phyloP scores from a whole-genome alignment of 139 green algal genomes.

The Chlorokybus atmophyticus region DNA sequence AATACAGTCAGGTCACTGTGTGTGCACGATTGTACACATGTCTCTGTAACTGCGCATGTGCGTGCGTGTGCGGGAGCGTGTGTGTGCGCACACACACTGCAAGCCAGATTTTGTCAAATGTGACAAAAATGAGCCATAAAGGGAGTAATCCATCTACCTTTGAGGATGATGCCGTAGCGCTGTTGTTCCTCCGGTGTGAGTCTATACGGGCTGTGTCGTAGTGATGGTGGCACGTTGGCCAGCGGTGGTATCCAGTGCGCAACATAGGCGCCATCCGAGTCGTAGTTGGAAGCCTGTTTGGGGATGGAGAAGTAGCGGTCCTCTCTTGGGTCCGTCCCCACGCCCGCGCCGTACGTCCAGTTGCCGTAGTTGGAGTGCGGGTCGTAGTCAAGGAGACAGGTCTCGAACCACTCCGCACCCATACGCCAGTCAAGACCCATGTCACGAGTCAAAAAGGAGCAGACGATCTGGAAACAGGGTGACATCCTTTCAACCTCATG shows the following conservation, averaged over 20 bases:
- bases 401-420: conserved; percentile 75
- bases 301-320: conserved; percentile 32
- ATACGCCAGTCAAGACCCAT: conserved; percentile 80
- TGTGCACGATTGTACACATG: too few species aligned
- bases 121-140: too few species aligned
- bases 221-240: conserved; percentile 38
- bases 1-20: too few species aligned
- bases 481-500: too few species aligned
- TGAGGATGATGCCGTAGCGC: background rate
- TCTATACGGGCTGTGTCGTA: conserved; percentile 65
- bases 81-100: too few species aligned
- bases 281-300: conserved; percentile 50
- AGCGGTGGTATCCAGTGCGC: conserved; percentile 80
- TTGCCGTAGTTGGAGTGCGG: conserved; percentile 76
- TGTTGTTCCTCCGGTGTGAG: conserved; percentile 52
- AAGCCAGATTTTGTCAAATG: too few species aligned
- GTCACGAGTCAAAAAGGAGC: conserved; percentile 51
- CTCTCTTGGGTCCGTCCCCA: conserved; percentile 28
- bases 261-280: conserved; percentile 75
- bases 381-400: conserved; percentile 84
- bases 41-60: too few species aligned
- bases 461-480: conserved; percentile 27
- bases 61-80: too few species aligned
- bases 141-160: background rate
- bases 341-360: conserved; percentile 50